Conservation (phyloP, 768 basidiomycete genomes). For the Lactarius sp. region DNA sequence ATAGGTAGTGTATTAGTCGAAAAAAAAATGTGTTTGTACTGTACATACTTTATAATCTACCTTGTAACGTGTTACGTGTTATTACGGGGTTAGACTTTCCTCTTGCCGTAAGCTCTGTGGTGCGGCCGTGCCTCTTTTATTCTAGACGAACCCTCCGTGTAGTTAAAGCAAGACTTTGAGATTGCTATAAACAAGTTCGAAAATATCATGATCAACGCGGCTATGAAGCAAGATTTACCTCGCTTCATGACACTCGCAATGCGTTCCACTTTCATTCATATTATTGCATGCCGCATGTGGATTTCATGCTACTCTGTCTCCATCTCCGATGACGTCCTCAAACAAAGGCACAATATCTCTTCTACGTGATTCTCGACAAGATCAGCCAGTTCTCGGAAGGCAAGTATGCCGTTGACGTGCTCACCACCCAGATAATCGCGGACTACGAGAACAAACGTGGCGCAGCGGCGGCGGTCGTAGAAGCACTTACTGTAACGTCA, state of each 20-base stretch:
- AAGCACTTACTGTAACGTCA: conserved; percentile 74
- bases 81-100: no score
- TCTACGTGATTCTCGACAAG: conserved; percentile 92
- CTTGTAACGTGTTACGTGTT: no score
- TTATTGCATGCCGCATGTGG: conserved; percentile 39
- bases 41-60: no score
- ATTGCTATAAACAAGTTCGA: conserved; percentile 90
- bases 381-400: conserved; percentile 77
- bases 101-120: no score
- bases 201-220: conserved; percentile 65
- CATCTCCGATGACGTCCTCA: not conserved
- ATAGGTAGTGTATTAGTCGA: no score
- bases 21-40: no score
- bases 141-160: not conserved
- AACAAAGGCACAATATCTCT: conserved; percentile 72
- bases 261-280: conserved; percentile 89
- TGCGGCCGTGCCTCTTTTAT: no score
- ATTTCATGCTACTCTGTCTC: conserved; percentile 2
- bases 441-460: conserved; percentile 81
- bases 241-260: conserved; percentile 86
- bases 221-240: conserved; percentile 88
- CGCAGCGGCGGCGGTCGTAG: conserved; percentile 74
- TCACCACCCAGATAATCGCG: conserved; percentile 62
- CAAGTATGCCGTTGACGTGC: conserved; percentile 65
- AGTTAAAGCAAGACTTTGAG: conserved; percentile 97